Evolutionary conservation across 176 grass and related monocot genomes (phyloP).

Genomic region (Cenchrus americanus): DNA sequence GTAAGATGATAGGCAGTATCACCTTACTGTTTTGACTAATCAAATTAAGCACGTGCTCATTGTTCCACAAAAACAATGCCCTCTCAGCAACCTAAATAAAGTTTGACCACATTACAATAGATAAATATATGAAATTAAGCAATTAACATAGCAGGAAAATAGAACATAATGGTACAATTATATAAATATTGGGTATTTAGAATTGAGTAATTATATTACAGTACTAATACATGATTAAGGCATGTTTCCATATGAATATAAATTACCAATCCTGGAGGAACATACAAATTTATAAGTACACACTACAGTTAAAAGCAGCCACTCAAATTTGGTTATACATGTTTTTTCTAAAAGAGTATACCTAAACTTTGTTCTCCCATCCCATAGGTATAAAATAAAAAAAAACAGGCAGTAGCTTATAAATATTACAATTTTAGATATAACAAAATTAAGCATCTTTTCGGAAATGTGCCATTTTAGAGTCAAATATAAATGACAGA

Average conservation of each 20-base stretch:
- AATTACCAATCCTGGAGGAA: not conserved
- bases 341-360: not conserved
- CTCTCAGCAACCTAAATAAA: constrained; percentile 58
- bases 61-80: constrained; percentile 56
- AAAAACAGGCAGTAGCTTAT: not conserved
- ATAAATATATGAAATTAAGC: not conserved
- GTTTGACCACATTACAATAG: not conserved
- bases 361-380: not conserved
- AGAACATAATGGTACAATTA: not conserved
- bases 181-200: not conserved
- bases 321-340: not conserved
- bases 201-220: too few species aligned
- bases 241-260: not conserved
- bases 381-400: not conserved
- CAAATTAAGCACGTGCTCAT: constrained; percentile 17
- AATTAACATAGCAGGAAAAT: constrained; percentile 1
- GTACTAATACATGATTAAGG: not conserved
- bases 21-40: constrained; percentile 51
- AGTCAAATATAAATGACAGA: not conserved
- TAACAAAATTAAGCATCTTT: constrained; percentile 1
- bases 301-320: not conserved
- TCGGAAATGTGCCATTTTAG: not conserved
- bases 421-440: not conserved
- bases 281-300: not conserved
- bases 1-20: constrained; percentile 50